Evolutionary conservation across 2,329 filamentous ascomycete species (phyloP).

Genomic region (Capronia epimyces): DNA sequence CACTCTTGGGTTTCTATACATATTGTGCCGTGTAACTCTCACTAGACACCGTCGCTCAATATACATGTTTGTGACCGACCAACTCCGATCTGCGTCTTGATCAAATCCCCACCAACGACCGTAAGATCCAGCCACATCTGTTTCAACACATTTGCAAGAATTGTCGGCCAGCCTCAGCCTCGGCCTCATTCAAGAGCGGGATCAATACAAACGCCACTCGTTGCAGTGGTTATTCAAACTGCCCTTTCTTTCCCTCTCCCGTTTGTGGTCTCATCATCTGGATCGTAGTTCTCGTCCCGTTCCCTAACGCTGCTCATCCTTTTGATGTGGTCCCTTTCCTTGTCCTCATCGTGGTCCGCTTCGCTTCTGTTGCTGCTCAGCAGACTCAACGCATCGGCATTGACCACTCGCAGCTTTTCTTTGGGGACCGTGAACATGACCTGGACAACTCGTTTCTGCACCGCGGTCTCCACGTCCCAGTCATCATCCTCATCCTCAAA

Average conservation of each 20-base stretch:
- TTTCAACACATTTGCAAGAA: not conserved
- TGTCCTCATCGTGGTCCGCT: constrained; percentile 25
- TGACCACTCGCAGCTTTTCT: constrained; percentile 82
- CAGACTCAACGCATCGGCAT: constrained; percentile 53
- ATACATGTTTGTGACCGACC: too few species aligned
- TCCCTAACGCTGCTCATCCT: constrained; percentile 29
- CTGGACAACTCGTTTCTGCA: constrained; percentile 66
- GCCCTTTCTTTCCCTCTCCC: constrained; percentile 11
- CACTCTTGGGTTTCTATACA: too few species aligned
- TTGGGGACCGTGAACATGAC: constrained; percentile 92
- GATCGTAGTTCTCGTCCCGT: constrained; percentile 21
- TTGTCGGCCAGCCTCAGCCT: not conserved
- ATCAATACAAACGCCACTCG: too few species aligned
- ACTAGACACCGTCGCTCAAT: too few species aligned
- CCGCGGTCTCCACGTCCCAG: constrained; percentile 71
- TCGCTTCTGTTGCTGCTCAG: constrained; percentile 29
- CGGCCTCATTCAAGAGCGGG: not conserved
- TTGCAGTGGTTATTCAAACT: not conserved
- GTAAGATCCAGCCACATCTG: not conserved
- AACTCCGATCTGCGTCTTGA: too few species aligned
- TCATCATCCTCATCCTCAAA: constrained; percentile 45
- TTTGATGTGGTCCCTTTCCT: constrained; percentile 22
- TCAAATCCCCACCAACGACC: not conserved
- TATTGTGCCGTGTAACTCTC: too few species aligned
- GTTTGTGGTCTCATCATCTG: constrained; percentile 9